A percentile compares a stretch with the other conserved stretches of the same genome.
Conservation (phyloP, 805 yeast species). For the Yamadazyma phyllophila region DNA sequence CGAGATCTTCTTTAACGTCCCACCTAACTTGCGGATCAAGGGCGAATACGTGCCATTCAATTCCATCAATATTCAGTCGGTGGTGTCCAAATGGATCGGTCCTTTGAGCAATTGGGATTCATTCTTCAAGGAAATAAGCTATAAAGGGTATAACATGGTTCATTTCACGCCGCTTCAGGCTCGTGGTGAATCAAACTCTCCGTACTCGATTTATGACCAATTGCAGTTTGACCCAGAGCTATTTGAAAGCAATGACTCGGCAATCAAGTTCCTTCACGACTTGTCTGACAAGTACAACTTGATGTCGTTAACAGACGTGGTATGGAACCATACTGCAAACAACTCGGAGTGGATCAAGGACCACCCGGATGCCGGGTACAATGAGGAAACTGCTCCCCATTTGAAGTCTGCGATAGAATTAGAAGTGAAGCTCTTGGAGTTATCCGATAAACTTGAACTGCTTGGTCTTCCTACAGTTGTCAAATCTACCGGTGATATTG, state of each 20-base stretch:
- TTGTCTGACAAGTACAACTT: conserved; percentile 58
- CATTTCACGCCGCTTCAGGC: conserved; percentile 93
- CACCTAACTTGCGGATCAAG: conserved; percentile 65
- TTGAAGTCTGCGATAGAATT: conserved; percentile 79
- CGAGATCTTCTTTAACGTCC: conserved; percentile 68
- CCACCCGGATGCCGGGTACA: conserved; percentile 91
- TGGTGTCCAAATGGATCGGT: conserved; percentile 92
- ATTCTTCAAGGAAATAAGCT: conserved; percentile 57
- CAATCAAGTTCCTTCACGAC: conserved; percentile 45
- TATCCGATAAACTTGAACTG: conserved; percentile 54
- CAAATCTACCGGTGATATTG: conserved; percentile 51
- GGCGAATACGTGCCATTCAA: conserved; percentile 65
- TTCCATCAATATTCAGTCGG: conserved; percentile 76
- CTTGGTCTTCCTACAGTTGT: conserved; percentile 64
- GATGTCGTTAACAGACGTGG: conserved; percentile 85
- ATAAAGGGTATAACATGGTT: conserved; percentile 89
- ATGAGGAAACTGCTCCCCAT: conserved; percentile 85
- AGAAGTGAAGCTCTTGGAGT: conserved; percentile 65
- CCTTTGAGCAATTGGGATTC: conserved; percentile 61
- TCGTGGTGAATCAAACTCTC: conserved; percentile 88
- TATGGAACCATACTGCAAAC: conserved; percentile 91
- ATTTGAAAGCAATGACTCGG: conserved; percentile 57
- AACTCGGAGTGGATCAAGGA: conserved; percentile 82
- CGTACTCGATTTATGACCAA: conserved; percentile 90
- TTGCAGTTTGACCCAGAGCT: conserved; percentile 65